Evolutionary conservation across 805 yeast species (phyloP), one percentile per base, ranked within the genome.

Genomic region (Wickerhamiella qilinensis): DNA sequence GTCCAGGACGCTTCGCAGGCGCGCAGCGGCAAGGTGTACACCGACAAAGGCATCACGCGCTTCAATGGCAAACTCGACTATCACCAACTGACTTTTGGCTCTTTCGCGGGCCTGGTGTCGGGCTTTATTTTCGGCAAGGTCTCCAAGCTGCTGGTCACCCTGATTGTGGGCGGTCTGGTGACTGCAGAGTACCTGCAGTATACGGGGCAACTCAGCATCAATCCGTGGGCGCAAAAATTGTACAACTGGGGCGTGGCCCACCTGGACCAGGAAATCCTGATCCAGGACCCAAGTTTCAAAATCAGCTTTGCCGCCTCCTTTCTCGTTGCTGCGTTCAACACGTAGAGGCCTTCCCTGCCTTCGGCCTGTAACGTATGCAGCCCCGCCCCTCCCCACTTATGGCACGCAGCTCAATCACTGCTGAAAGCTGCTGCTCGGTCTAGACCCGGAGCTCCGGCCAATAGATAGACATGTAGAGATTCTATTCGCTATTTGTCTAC

Each of bases 101-200:
- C 79, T 1, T 60, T 76, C 50, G 60, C 72, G 6, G 83, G 84
- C 0, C 58, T 75, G 40, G 60, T 70, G 27, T 46, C 69, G 37
- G 84, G 84, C 1, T 60, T 71, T 18, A 57, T 75, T 24, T 64
- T 68, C n/a, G 82, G 83, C 16, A 74, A 74, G 49, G 58, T 77
- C 41, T 65, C 73, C 41, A 60, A 70, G 16, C 62, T 72, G 21
- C 58, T 77, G 25, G 73, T 73, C 30, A 60, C 68, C 21, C 48
- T 71, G 30, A 52, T 73, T 1, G 58, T 73, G n/a, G 60, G 73
- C 2, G 50, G 63, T 28, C 63, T 66, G 37, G 43, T 68, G 43
- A 46, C 59, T 8, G 45, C 63, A 12, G 78, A 73, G 54, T 77
- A 71, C 54, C 64, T 77, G 43, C 69, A 72, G 46, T 60, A 69